phyloP scores from a whole-genome alignment of 306 rosid genomes.

The Ceratonia siliqua region DNA sequence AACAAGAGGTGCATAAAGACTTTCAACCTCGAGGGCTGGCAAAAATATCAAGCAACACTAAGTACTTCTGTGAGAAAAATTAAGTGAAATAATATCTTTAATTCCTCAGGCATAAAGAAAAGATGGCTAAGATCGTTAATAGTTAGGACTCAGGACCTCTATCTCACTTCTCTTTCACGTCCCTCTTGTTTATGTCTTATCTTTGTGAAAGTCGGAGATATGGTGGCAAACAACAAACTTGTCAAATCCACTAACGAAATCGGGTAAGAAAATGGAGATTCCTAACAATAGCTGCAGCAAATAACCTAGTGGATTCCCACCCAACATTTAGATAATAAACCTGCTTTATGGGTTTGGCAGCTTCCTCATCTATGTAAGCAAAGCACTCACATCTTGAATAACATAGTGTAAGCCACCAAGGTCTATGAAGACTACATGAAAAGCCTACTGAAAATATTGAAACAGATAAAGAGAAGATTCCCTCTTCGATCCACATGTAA shows the following conservation, averaged over 20 bases:
- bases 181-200: no score
- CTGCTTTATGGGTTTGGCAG: conserved; percentile 28
- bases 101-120: no score
- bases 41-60: no score
- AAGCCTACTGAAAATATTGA: conserved; percentile 16
- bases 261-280: conserved; percentile 29
- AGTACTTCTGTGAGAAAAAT: no score
- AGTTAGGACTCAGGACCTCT: conserved; percentile 15
- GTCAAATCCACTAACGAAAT: conserved; percentile 23
- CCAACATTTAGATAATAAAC: conserved; percentile 17
- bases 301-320: conserved; percentile 44
- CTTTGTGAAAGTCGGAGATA: neutral
- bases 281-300: conserved; percentile 33
- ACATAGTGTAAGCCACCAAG: conserved; percentile 10
- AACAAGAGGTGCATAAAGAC: no score
- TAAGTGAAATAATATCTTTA: no score
- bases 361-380: conserved; percentile 27
- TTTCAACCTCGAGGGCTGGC: no score
- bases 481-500: conserved; percentile 12
- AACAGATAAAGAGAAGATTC: conserved; percentile 25
- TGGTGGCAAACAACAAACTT: conserved; percentile 34
- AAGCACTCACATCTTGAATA: conserved; percentile 12
- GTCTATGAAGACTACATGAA: neutral
- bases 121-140: conserved; percentile 3
- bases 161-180: conserved; percentile 20